phyloP scores from a whole-genome alignment of 129 eudicot genomes.

The Kitagawia praeruptora region DNA sequence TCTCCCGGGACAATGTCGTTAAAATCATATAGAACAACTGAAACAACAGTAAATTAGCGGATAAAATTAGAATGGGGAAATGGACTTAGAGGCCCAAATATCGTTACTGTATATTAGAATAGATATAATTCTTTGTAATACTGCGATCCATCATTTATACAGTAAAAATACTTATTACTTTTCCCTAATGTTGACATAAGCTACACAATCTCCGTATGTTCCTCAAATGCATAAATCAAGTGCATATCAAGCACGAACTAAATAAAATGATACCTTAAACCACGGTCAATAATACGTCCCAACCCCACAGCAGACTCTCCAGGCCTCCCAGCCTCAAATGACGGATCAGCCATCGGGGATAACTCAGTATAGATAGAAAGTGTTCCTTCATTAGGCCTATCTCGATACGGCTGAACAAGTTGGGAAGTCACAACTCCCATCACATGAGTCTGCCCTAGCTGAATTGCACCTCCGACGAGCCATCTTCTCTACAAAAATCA shows the following conservation, averaged over 20 bases:
- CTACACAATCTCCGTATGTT: background rate
- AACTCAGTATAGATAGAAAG: constrained; percentile 74
- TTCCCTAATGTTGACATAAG: background rate
- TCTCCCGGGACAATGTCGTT: background rate
- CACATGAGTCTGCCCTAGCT: constrained; percentile 94
- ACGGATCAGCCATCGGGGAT: constrained; percentile 98
- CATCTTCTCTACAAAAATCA: constrained; percentile 64
- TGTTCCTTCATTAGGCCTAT: constrained; percentile 82
- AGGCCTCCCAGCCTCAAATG: constrained; percentile 89
- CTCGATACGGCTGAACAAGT: constrained; percentile 85
- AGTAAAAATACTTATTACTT: background rate
- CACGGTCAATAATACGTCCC: constrained; percentile 88
- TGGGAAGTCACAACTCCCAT: constrained; percentile 74
- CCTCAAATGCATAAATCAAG: background rate
- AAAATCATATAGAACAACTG: too few relatives aligned
- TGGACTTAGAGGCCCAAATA: background rate
- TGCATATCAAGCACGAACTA: background rate
- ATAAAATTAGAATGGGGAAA: background rate
- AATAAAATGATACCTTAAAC: constrained; percentile 51
- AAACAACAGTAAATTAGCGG: background rate
- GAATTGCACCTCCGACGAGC: constrained; percentile 88
- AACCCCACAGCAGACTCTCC: constrained; percentile 82
- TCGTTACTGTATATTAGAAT: background rate
- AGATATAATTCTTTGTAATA: background rate
- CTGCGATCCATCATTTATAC: background rate